Evolutionary conservation across 2,329 filamentous ascomycete species (phyloP), one percentile per base, ranked within the genome.

Genomic region (Cytospora leucostoma): DNA sequence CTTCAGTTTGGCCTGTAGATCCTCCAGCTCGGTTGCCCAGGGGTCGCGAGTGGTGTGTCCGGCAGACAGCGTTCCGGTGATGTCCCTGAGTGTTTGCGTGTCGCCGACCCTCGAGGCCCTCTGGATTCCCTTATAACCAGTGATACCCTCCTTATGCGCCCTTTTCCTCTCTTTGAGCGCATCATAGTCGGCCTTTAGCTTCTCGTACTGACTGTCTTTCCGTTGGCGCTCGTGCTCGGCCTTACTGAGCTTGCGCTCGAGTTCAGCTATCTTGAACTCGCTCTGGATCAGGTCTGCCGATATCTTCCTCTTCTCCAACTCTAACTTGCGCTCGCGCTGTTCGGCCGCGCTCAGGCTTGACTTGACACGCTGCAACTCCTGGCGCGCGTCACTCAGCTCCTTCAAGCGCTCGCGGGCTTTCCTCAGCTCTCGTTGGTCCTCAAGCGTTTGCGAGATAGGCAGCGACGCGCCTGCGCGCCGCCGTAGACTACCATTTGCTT

Each of bases 141-240:
- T 74, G 64, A 87, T 85, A 71, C 84, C 84, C 47, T 79, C 76
- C 63, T 87, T 84, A 57, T 85, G 84, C 35, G 80, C 78, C 66
- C 83, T 83, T 64, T 87, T 84, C 61, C 85, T 84, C 37, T 80
- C 78, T 66, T 83, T 83, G 40, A 86, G 78, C 10, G 76, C 70
- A 49, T 86, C 82, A 64, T 85, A 85, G 17, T 85, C 78, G n/a
- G 69, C 69, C 38, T 78, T 75, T 13, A 83, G 66, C 57, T 76
- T 77, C 61, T 76, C 73, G 61, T 71, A 75, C 55, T 75, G 75
- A 40, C 65, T 73, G 60, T 71, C 70, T 65, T 68, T 74, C 59
- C 67, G 62, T 27, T 52, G 74, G 6, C 68, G 64, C 21, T 71
- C 68, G 2, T 57, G 64, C 40, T 68, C 69, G 7, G 67, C 61